Conservation (phyloP, 768 basidiomycete species). For the Lactifluus rugatus region DNA sequence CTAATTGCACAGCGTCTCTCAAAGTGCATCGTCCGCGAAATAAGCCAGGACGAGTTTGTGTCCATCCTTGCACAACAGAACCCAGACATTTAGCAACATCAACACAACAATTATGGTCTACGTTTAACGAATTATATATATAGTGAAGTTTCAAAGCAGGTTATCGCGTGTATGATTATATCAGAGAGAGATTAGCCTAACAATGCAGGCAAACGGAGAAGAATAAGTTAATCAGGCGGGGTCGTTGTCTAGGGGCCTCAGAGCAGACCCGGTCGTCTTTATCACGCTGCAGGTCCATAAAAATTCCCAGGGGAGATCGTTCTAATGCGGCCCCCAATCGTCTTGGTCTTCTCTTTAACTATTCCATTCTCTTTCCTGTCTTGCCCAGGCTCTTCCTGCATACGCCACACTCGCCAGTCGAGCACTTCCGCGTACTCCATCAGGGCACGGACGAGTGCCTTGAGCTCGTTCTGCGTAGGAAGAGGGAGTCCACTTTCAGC, state of each 20-base stretch:
- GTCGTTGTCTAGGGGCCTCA: not conserved
- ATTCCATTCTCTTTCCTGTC: constrained; percentile 1
- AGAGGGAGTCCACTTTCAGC: constrained; percentile 12
- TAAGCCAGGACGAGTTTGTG: constrained; percentile 41
- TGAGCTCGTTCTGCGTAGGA: constrained; percentile 30
- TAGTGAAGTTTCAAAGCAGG: not conserved
- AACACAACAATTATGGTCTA: not conserved
- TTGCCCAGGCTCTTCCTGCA: constrained; percentile 23
- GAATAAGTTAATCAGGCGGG: not conserved
- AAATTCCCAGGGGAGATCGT: constrained; percentile 5
- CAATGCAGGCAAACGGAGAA: not conserved
- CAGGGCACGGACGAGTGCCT: constrained; percentile 41
- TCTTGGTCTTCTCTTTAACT: constrained; percentile 9
- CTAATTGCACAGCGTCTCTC: constrained; percentile 47
- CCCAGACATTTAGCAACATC: constrained; percentile 1
- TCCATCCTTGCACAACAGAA: constrained; percentile 32
- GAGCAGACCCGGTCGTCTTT: not conserved
- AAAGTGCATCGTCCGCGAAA: constrained; percentile 40
- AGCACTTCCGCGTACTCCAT: constrained; percentile 52
- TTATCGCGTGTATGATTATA: not conserved
- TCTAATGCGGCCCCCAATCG: not conserved
- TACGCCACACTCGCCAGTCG: constrained; percentile 42
- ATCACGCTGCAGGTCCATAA: not conserved
- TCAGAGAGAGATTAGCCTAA: constrained; percentile 1
- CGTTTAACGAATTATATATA: constrained; percentile 7